phyloP scores from a whole-genome alignment of 768 basidiomycete species.

The Leccinum variicolor region DNA sequence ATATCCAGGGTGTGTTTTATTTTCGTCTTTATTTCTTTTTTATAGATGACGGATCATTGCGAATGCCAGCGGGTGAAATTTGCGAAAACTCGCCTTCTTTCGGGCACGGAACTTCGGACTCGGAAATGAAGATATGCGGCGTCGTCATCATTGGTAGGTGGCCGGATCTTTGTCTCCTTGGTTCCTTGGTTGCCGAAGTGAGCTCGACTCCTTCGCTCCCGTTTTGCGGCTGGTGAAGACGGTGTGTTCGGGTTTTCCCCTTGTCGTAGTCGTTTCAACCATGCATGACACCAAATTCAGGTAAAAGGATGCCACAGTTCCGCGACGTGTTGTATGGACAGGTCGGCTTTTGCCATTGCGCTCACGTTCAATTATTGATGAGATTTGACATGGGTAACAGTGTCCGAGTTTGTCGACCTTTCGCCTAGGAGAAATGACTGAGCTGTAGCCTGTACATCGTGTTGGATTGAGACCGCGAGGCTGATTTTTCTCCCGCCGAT shows the following conservation, averaged over 20 bases:
- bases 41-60: neutral
- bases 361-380: neutral
- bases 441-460: no score
- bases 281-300: no score
- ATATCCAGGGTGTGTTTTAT: neutral
- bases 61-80: neutral
- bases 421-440: neutral
- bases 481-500: no score
- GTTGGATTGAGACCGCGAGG: no score
- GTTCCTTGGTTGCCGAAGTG: neutral
- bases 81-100: neutral
- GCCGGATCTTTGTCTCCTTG: neutral
- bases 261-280: neutral
- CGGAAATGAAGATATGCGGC: neutral
- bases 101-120: constrained; percentile 7
- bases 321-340: constrained; percentile 1
- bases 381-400: no score
- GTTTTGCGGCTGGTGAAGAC: neutral
- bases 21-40: neutral
- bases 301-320: neutral
- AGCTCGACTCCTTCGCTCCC: neutral
- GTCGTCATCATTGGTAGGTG: no score
- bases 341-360: constrained; percentile 3
- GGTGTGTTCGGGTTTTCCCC: neutral
- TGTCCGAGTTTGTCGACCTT: neutral